Evolutionary conservation across 139 green algal genomes (phyloP), one percentile per base, ranked within the genome.

Genomic region (Chlamydomonas incerta): DNA sequence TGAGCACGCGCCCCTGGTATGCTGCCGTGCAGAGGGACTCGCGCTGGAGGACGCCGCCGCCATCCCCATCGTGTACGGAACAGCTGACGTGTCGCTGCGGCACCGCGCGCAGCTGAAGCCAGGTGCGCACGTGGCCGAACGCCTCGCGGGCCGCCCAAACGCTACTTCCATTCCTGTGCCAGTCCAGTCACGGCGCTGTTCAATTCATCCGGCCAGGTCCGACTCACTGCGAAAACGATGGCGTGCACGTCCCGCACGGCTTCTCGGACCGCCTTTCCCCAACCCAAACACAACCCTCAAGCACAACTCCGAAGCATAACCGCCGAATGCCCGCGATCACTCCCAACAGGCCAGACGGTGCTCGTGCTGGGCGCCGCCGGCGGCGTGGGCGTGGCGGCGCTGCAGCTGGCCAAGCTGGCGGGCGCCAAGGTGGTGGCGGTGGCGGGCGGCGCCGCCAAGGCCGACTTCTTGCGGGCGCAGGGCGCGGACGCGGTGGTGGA

Each of bases 31-130:
- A 93, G 90, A 89, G 23, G 90, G 70, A 17, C 69, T 93, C 14
- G 88, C 94, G 41, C 33, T 94, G 47, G 57, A 81, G 34, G 69
- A 77, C 23, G 90, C 93, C 11, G 92, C 95, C 31, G 95, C 92
- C 0, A 89, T 98, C 34, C 95, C 95, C 10, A 91, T 98, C 21
- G 93, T 94, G 18, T 98, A 96, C 83, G 95, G 96, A 41, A 99
- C 96, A 21, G 92, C 96, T 52, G 95, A 97, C 63, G 55, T 99
- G 75, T 95, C 94, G 24, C 90, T 99, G 41, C 65, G 88, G 31
- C 83, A 96, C 33, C 74, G 95, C 0, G 95, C 94, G 8, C 34
- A 88, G 20, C 72, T 98, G 31, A 66, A 90, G 46, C 33, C 83
- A 79, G 94, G 94, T 93, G 31, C 31, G 87, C 14, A 15, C 28